A percentile compares a stretch with the other conserved stretches of the same genome.
Conservation (phyloP, 1,284 basidiomycete species). For the Bjerkandera adusta region DNA sequence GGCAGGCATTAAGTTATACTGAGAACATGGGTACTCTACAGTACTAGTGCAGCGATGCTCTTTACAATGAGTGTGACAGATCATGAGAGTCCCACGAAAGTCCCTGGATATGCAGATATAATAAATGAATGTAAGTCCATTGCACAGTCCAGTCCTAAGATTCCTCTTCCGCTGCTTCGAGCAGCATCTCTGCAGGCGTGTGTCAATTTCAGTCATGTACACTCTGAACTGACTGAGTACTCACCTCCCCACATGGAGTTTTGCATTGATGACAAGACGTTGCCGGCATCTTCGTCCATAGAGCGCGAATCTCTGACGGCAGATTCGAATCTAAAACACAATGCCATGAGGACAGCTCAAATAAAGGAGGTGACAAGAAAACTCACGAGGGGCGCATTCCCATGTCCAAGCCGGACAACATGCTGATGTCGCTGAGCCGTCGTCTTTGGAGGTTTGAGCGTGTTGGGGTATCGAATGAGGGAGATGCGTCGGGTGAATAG, state of each 20-base stretch:
- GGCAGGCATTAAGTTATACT: conserved; percentile 18
- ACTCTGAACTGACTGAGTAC: neutral
- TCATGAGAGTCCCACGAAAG: conserved; percentile 10
- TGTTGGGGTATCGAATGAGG: conserved; percentile 40
- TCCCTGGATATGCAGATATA: conserved; percentile 8
- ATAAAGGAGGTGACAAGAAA: conserved; percentile 11
- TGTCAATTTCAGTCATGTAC: too few species aligned
- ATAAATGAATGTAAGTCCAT: conserved; percentile 9
- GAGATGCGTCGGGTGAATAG: conserved; percentile 47
- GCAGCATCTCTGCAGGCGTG: conserved; percentile 47
- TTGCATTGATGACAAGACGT: conserved; percentile 58
- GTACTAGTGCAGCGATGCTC: conserved; percentile 19
- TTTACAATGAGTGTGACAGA: conserved; percentile 11
- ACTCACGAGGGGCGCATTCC: conserved; percentile 47
- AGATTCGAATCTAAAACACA: conserved; percentile 27
- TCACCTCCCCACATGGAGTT: conserved; percentile 69
- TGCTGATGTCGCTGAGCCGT: conserved; percentile 57
- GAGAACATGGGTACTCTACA: conserved; percentile 23
- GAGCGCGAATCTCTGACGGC: conserved; percentile 33
- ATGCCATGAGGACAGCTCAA: too few species aligned
- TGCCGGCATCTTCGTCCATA: conserved; percentile 37
- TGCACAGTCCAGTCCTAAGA: conserved; percentile 11
- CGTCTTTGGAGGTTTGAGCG: conserved; percentile 52
- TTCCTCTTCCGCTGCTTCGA: conserved; percentile 55
- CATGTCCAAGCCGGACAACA: conserved; percentile 52